These are phyloP conservation scores for Thyridium curvatum DNA, from an alignment of 2,329 filamentous ascomycete genomes.

Conservation along the genomic window DNA sequence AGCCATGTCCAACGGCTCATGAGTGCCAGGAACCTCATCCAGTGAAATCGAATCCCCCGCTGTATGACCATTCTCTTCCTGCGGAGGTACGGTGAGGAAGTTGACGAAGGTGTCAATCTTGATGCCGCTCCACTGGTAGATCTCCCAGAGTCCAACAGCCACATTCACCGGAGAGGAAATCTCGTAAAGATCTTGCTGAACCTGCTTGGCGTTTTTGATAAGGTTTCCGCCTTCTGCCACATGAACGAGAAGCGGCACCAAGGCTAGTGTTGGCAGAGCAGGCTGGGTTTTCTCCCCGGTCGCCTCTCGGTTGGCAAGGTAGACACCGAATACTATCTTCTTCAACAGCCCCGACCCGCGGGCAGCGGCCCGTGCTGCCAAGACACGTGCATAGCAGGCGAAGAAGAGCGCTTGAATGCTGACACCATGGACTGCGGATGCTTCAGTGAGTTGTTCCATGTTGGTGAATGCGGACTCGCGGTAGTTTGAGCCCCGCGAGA, in stretches of 20 bases:
- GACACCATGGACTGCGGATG: constrained; percentile 43
- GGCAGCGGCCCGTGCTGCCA: no score
- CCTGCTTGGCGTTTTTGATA: constrained; percentile 43
- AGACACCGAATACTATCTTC: constrained; percentile 65
- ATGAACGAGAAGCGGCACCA: constrained; percentile 64
- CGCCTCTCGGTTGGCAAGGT: constrained; percentile 69
- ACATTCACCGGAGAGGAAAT: constrained; percentile 53
- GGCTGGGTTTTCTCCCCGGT: constrained; percentile 39
- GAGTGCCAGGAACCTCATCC: neutral
- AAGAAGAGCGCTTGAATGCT: constrained; percentile 71
- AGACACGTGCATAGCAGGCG: constrained; percentile 51
- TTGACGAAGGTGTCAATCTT: constrained; percentile 72
- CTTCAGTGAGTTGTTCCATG: constrained; percentile 29
- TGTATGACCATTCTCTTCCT: neutral
- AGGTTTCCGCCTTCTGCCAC: constrained; percentile 25
- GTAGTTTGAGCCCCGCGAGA: no score
- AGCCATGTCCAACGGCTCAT: neutral
- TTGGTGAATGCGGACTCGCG: constrained; percentile 29
- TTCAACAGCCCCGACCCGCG: no score
- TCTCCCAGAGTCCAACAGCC: constrained; percentile 61
- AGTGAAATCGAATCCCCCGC: constrained; percentile 1
- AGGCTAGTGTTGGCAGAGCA: constrained; percentile 67
- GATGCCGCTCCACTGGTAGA: constrained; percentile 69
- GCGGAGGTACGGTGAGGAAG: constrained; percentile 56
- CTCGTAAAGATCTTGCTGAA: constrained; percentile 62